phyloP scores from a whole-genome alignment of 2,329 filamentous ascomycete species.

The Microdochium paspali region DNA sequence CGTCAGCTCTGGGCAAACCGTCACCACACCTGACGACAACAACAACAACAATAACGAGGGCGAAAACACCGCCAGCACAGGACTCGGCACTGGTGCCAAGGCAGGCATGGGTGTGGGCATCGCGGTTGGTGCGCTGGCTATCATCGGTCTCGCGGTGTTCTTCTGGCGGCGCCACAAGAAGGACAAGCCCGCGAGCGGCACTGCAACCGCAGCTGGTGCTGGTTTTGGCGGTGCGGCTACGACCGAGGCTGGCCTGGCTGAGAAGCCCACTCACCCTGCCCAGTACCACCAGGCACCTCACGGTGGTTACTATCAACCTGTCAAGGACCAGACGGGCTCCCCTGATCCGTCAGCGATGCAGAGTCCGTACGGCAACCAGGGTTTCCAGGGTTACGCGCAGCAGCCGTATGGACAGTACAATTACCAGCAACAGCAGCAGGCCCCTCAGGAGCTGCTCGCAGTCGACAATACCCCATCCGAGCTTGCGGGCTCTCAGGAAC shows the following conservation, averaged over 20 bases:
- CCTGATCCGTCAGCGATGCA: not conserved
- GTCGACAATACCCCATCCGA: not conserved
- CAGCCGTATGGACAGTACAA: not conserved
- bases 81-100: slow-evolving; percentile 18
- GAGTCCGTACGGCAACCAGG: not conserved
- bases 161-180: slow-evolving; percentile 15
- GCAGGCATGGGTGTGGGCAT: slow-evolving; percentile 24
- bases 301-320: slow-evolving; percentile 1
- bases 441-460: slow-evolving; percentile 1
- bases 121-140: slow-evolving; percentile 12
- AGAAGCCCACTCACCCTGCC: not conserved
- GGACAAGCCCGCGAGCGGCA: not conserved
- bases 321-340: not conserved
- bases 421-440: not conserved
- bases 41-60: not conserved
- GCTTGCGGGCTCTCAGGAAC: not conserved
- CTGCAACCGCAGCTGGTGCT: slow-evolving; percentile 1
- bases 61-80: slow-evolving; percentile 2
- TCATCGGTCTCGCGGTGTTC: slow-evolving; percentile 14
- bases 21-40: slow-evolving; percentile 5
- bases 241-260: not conserved
- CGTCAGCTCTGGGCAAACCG: slow-evolving; percentile 5
- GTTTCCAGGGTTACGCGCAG: not conserved
- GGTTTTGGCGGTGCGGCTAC: not conserved
- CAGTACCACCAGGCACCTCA: not conserved